phyloP scores from a whole-genome alignment of 495 filamentous ascomycete species.

The Hyaloscypha hepaticicola region DNA sequence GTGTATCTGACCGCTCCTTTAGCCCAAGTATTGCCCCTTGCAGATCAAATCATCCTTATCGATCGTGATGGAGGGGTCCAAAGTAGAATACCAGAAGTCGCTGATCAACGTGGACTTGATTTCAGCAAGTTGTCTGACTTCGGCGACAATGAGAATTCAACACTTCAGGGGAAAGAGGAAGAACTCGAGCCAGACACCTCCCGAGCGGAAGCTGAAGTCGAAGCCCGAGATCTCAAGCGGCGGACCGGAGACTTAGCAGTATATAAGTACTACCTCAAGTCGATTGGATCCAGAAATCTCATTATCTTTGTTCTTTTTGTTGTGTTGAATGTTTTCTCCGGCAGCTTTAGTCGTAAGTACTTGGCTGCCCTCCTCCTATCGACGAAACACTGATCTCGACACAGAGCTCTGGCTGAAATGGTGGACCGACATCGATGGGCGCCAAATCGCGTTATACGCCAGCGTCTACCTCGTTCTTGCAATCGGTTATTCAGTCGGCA shows the following conservation, averaged over 20 bases:
- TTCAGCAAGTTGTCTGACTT: slow-evolving; percentile 18
- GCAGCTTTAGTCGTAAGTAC: slow-evolving; percentile 15
- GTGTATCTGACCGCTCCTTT: not conserved
- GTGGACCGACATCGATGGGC: too few species aligned
- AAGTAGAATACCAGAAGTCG: slow-evolving; percentile 15
- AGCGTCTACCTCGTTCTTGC: too few species aligned
- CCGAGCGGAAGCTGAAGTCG: not conserved
- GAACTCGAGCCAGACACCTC: not conserved
- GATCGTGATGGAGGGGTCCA: slow-evolving; percentile 17
- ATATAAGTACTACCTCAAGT: not conserved
- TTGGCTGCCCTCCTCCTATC: not conserved
- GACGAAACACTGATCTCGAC: too few species aligned
- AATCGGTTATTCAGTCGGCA: too few species aligned
- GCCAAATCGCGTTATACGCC: too few species aligned
- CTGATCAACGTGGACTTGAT: slow-evolving; percentile 5
- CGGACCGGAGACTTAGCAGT: not conserved
- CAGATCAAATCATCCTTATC: slow-evolving; percentile 25
- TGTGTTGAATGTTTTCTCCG: not conserved
- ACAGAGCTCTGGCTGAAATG: too few species aligned
- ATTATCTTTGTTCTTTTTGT: not conserved
- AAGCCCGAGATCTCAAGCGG: slow-evolving; percentile 11
- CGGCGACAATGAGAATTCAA: slow-evolving; percentile 7
- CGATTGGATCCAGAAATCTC: not conserved
- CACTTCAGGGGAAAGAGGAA: not conserved
- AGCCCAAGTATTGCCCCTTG: slow-evolving; percentile 10